These are phyloP conservation scores for Phaeotremella fagi DNA, from an alignment of 768 basidiomycete genomes.

Conservation along the genomic window DNA sequence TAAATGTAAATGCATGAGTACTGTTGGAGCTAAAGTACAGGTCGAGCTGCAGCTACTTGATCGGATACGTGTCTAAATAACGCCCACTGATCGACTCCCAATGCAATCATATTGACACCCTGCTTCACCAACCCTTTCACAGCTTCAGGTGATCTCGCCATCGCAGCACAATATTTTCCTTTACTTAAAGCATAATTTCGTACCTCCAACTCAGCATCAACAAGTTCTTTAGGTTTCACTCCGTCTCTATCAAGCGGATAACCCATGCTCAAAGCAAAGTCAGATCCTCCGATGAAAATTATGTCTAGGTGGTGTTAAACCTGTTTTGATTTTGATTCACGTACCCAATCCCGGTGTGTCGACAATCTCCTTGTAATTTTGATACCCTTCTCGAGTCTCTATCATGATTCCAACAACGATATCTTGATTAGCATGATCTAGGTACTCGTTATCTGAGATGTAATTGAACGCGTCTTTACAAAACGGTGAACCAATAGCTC, in stretches of 20 bases:
- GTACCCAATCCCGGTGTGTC: not conserved
- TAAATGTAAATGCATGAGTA: no score
- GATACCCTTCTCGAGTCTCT: not conserved
- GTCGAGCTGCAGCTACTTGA: no score
- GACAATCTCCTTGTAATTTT: not conserved
- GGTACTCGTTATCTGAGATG: not conserved
- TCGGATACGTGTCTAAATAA: no score
- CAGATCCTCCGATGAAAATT: not conserved
- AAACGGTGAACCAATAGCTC: not conserved
- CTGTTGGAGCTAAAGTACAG: no score
- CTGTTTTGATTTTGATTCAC: not conserved
- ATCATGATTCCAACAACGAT: not conserved
- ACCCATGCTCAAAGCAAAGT: not conserved
- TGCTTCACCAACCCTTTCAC: not conserved
- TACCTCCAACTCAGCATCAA: not conserved
- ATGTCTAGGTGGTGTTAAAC: no score
- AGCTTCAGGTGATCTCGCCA: not conserved
- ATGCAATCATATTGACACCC: not conserved
- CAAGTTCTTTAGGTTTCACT: not conserved
- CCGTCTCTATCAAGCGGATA: not conserved
- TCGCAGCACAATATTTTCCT: not conserved
- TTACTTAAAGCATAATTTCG: not conserved
- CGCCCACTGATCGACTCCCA: not conserved
- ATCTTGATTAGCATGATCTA: not conserved
- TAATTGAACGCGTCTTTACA: not conserved